Evolutionary conservation across 345 rosid species (phyloP).

Genomic region (Pseudoturritis turrita): DNA sequence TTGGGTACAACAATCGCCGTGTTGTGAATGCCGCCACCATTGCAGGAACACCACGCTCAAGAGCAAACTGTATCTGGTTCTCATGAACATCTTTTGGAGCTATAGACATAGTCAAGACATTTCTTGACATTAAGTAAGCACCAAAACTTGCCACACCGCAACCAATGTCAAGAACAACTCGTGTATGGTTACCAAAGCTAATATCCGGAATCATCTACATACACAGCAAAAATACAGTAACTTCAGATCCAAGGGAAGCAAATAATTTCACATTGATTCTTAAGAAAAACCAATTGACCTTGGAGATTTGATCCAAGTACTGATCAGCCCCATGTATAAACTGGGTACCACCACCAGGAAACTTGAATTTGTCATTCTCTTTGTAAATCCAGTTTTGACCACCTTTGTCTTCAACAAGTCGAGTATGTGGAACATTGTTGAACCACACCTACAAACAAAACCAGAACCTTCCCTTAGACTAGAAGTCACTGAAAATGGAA

Average conservation of each 20-base stretch:
- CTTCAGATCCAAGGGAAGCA: conserved; percentile 11
- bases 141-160: conserved; percentile 99
- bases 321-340: conserved; percentile 94
- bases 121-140: conserved; percentile 73
- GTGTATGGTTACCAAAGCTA: conserved; percentile 64
- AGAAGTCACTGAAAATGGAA: background rate
- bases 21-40: conserved; percentile 97
- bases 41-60: conserved; percentile 98
- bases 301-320: conserved; percentile 78
- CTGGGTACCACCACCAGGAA: conserved; percentile 98
- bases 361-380: conserved; percentile 75
- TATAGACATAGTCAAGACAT: conserved; percentile 78
- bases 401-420: conserved; percentile 89
- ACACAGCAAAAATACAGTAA: conserved; percentile 4
- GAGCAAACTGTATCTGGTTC: conserved; percentile 98
- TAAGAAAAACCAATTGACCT: conserved; percentile 42
- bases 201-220: conserved; percentile 80
- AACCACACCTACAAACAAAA: conserved; percentile 68
- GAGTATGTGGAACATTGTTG: conserved; percentile 77
- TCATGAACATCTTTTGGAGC: conserved; percentile 99
- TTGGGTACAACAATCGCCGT: conserved; percentile 67
- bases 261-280: background rate
- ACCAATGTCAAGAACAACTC: conserved; percentile 84
- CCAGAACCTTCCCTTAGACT: background rate
- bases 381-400: conserved; percentile 92